Percentiles rank a stretch among this genome's conserved stretches.
These are phyloP conservation scores for Parascedosporium putredinis DNA, from an alignment of 2,329 filamentous ascomycete genomes.

Conservation along the genomic window DNA sequence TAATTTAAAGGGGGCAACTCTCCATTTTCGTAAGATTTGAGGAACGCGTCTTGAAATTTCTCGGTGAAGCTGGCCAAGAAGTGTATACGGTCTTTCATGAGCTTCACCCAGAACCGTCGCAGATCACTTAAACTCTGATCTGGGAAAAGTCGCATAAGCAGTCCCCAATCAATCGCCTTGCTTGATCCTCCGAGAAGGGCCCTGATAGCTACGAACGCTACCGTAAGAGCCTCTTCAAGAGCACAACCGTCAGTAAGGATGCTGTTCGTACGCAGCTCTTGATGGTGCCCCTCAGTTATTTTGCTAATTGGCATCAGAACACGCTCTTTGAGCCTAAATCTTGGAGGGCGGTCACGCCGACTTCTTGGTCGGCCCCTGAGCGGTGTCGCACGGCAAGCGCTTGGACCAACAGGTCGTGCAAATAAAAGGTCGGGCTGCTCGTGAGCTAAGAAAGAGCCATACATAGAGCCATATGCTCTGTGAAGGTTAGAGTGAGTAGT, in stretches of 20 bases:
- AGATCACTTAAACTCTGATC: slow-evolving; percentile 39
- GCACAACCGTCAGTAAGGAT: slow-evolving; percentile 3
- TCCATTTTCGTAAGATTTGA: slow-evolving; percentile 53
- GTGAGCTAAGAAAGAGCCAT: slow-evolving; percentile 1
- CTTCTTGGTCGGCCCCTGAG: slow-evolving; percentile 10
- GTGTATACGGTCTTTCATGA: slow-evolving; percentile 20
- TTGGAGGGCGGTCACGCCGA: slow-evolving; percentile 6
- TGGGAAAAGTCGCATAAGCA: slow-evolving; percentile 46
- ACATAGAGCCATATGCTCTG: neutral
- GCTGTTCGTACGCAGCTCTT: neutral
- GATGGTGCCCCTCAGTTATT: neutral
- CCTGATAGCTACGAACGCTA: slow-evolving; percentile 47
- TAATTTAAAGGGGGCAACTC: slow-evolving; percentile 54
- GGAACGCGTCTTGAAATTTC: slow-evolving; percentile 55
- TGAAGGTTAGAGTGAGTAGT: neutral
- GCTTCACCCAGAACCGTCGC: slow-evolving; percentile 46
- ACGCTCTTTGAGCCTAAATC: slow-evolving; percentile 8
- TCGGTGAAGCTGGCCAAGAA: slow-evolving; percentile 26
- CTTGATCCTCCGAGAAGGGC: slow-evolving; percentile 51
- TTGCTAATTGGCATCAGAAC: slow-evolving; percentile 9
- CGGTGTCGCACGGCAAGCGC: neutral
- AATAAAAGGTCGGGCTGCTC: neutral
- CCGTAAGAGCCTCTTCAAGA: slow-evolving; percentile 28
- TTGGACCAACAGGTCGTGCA: neutral
- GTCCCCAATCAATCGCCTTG: slow-evolving; percentile 49